Base-by-base conservation (phyloP, 1,284 basidiomycete genomes). In the Malassezia dermatis region DNA sequence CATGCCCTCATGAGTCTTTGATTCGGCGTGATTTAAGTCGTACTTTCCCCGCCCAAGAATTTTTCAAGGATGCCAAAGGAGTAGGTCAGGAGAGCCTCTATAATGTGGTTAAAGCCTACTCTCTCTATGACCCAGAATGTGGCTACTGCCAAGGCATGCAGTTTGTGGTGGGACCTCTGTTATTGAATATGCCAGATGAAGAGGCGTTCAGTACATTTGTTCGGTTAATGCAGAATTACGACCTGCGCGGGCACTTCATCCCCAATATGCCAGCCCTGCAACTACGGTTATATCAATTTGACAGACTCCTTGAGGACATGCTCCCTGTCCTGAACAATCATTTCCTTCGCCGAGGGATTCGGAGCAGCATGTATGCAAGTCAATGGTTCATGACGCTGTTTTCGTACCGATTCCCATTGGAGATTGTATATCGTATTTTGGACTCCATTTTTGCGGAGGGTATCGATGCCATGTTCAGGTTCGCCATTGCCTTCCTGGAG, bases 91-190 rank as follows among this genome's bases (percentile, higher is more conserved):
- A 95, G 75, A 89, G 93, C 64, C 76, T 98, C 44, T 95, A 91
- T 79, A 95, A 95, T 74, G 91, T 99, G 44, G 81, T 95, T 39
- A 96, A 96, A 76, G 94, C 93, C 8, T 98, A 96, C 75, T 94
- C 90, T 27, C 72, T 98, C 81, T 90, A 91, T 76, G 93, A 98
- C 75, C 81, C 86, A 15, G 86, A 90, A 75, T 91, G 95, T 15
- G 93, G 93, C 2, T 98, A 98, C 70, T 96, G 91, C 62, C 93
- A 98, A 77, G 93, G 93, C n/a, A 71, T 73, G 69, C 66, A 67
- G 1, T 98, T 98, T 74, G 84, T 98, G 50, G 91, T 91, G 2
- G 94, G 93, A 0, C 86, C 93, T 23, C 76, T 98, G 17, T 77
- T 98, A 19, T 79, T 98, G 24, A 94, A 96, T 69, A 73, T 73